Percentiles rank a stretch among this genome's conserved stretches.
These are phyloP conservation scores for Oenanthe javanica DNA, from an alignment of 140 eudicot species.

Conservation along the genomic window DNA sequence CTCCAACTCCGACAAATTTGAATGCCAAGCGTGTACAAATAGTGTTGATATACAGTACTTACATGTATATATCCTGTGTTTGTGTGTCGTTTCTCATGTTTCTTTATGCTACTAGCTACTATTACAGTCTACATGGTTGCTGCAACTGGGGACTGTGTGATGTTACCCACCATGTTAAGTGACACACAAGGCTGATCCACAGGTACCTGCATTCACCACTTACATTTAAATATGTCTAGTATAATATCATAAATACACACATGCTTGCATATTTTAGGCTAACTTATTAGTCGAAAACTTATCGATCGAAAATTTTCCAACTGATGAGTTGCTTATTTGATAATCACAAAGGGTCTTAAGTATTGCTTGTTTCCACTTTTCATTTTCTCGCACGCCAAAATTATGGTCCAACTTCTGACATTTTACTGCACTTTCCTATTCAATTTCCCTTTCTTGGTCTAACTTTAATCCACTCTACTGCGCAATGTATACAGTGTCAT, in stretches of 20 bases:
- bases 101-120: not conserved
- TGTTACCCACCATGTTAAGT: conserved; percentile 45
- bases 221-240: not conserved
- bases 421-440: not conserved
- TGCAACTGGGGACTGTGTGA: conserved; percentile 40
- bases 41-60: not conserved
- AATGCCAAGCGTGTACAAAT: not conserved
- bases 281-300: too few species aligned
- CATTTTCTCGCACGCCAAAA: not conserved
- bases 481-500: not conserved
- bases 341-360: too few species aligned
- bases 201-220: conserved; percentile 34
- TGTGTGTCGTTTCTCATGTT: not conserved
- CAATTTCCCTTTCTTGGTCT: not conserved
- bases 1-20: not conserved
- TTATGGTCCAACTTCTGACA: not conserved
- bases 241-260: not conserved
- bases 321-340: too few species aligned
- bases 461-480: not conserved
- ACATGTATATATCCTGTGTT: not conserved
- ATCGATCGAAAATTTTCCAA: too few species aligned
- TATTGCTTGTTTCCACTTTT: not conserved
- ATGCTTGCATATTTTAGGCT: too few species aligned
- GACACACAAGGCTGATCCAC: conserved; percentile 53
- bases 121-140: not conserved